phyloP scores from a whole-genome alignment of 1,284 basidiomycete species.

The Grifola frondosa region DNA sequence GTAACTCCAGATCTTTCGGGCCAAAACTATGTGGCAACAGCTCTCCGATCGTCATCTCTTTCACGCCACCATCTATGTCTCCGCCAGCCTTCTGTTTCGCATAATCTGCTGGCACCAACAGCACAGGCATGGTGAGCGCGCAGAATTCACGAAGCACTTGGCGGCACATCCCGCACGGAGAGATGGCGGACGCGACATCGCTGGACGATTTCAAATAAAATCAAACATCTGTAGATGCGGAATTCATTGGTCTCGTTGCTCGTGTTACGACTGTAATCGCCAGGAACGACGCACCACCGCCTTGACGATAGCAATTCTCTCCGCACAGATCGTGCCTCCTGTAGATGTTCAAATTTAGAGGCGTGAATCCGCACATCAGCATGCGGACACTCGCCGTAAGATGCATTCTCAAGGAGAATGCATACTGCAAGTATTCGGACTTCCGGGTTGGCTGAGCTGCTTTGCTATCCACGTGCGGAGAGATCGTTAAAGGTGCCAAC shows the following conservation, averaged over 20 bases:
- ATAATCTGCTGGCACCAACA: slow-evolving; percentile 76
- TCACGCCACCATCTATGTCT: slow-evolving; percentile 47
- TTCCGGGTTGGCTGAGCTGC: slow-evolving; percentile 74
- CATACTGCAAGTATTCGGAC: slow-evolving; percentile 76
- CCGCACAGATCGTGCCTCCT: slow-evolving; percentile 85
- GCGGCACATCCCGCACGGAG: slow-evolving; percentile 90
- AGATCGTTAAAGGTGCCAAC: background rate
- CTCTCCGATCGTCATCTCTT: slow-evolving; percentile 69
- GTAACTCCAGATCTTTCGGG: slow-evolving; percentile 69
- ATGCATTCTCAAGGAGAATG: slow-evolving; percentile 91
- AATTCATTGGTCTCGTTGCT: slow-evolving; percentile 42
- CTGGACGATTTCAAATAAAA: slow-evolving; percentile 31
- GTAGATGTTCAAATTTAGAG: background rate
- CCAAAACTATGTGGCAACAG: slow-evolving; percentile 89
- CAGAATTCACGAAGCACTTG: slow-evolving; percentile 93
- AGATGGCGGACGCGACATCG: slow-evolving; percentile 63
- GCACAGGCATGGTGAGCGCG: slow-evolving; percentile 69
- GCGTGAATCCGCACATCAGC: background rate
- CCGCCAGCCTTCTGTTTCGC: slow-evolving; percentile 36
- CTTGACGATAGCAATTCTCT: slow-evolving; percentile 86
- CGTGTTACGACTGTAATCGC: slow-evolving; percentile 77
- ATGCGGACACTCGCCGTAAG: slow-evolving; percentile 70
- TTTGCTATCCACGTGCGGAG: slow-evolving; percentile 74
- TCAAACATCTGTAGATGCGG: background rate
- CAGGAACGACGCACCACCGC: slow-evolving; percentile 75